Evolutionary conservation across 352 stramenopile species (phyloP).

Genomic region (Phytophthora rubi): DNA sequence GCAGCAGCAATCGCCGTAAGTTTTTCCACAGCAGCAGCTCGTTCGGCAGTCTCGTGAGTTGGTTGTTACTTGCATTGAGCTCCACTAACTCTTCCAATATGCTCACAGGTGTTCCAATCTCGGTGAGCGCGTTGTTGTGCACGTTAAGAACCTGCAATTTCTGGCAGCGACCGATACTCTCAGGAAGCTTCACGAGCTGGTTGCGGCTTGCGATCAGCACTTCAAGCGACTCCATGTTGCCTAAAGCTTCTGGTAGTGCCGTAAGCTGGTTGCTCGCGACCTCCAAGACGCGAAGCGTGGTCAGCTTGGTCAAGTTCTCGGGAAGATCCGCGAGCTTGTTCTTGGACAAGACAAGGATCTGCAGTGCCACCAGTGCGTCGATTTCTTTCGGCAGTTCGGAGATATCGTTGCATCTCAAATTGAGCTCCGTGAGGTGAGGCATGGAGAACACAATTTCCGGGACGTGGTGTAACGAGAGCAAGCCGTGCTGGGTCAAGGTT

Average conservation of each 20-base stretch:
- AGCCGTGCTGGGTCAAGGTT: constrained; percentile 58
- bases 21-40: constrained; percentile 59
- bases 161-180: constrained; percentile 57
- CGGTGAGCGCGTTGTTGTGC: constrained; percentile 78
- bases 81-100: constrained; percentile 67
- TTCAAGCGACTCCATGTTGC: constrained; percentile 57
- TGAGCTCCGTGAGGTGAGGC: constrained; percentile 63
- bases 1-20: constrained; percentile 59
- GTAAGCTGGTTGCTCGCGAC: constrained; percentile 65
- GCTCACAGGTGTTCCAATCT: constrained; percentile 52
- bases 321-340: constrained; percentile 71
- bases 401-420: constrained; percentile 75
- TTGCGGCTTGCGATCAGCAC: constrained; percentile 65
- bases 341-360: constrained; percentile 61
- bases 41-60: constrained; percentile 43
- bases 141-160: constrained; percentile 70
- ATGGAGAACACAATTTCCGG: constrained; percentile 69
- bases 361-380: constrained; percentile 46
- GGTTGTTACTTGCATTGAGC: constrained; percentile 78
- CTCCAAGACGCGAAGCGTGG: constrained; percentile 55
- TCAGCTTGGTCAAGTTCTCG: constrained; percentile 50
- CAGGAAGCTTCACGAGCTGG: constrained; percentile 50
- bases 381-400: constrained; percentile 63
- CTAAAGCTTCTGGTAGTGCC: constrained; percentile 53
- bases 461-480: constrained; percentile 56